Base-by-base conservation (phyloP, 345 rosid species). In the Erysimum cheiranthoides region DNA sequence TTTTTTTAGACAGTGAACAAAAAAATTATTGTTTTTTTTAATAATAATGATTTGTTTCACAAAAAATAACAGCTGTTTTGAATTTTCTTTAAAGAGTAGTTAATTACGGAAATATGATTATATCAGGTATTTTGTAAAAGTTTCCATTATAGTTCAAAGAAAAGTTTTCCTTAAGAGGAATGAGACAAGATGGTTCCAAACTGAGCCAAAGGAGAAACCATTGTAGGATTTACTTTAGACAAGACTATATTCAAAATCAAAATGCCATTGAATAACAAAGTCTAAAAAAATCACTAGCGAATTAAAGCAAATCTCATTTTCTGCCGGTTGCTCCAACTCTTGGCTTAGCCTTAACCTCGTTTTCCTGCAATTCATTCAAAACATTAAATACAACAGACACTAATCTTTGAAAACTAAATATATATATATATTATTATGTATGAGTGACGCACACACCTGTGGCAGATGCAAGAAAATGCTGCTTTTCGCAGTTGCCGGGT, bases 311-410 rank as follows among this genome's bases (percentile, higher is more conserved):
- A 9, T 34, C 73, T 86, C 82, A 87, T 74, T 84, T 89, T 73
- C 91, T 81, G 36, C 82, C 85, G 8, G 82, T 64, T 38, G 90
- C 56, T 43, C 85, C 86, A 8, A 68, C 86, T 70, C 94, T 84
- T 4, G 96, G 98, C 80, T 92, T 92, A 17, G 89, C 92, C 80
- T 92, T 94, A 25, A 94, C 97, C 73, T 94, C 98, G 2, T 72
- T 30, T 56, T 94, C 98, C 97, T 93, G 86, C 77, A 78, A 60
- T 61, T 61, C 53, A 11, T 58, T 10, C 39, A 32, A 39, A 53
- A 28, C 21, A 47, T 51, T 38, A 11, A 1, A 54, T 30, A 28
- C 51, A 50, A 28, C 51, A 50, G 3, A 38, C 40, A 3, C 43
- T 38, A 36, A 18, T 31, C 17, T 34, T 52, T 12, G 27, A 17